Evolutionary conservation across 805 yeast genomes (phyloP).

Genomic region (Candida koratica): DNA sequence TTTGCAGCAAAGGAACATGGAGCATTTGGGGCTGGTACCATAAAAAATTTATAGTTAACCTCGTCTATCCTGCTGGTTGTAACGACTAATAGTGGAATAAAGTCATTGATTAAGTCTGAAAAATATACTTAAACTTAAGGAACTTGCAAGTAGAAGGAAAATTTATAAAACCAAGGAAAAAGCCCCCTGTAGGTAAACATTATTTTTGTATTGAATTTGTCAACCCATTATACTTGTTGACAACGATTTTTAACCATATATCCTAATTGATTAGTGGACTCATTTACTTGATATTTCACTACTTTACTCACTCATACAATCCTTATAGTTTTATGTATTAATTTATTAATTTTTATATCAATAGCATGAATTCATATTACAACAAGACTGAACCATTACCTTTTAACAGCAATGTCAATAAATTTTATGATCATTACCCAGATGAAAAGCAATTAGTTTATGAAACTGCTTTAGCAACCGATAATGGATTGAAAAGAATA

Average conservation of each 20-base stretch:
- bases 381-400: conserved; percentile 25
- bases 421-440: conserved; percentile 22
- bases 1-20: not conserved
- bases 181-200: too few relatives aligned
- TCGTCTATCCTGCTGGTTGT: conserved; percentile 3
- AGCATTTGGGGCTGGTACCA: too few relatives aligned
- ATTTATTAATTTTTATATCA: conserved; percentile 3
- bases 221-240: too few relatives aligned
- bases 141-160: not conserved
- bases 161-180: conserved; percentile 7
- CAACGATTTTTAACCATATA: too few relatives aligned
- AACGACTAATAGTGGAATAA: conserved; percentile 1
- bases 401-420: conserved; percentile 16
- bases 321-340: conserved; percentile 12
- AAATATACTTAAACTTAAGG: conserved; percentile 6
- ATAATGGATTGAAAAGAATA: conserved; percentile 14
- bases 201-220: too few relatives aligned
- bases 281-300: conserved; percentile 14
- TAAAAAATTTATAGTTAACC: too few relatives aligned
- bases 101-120: conserved; percentile 4
- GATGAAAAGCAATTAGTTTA: conserved; percentile 7
- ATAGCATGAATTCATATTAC: conserved; percentile 5
- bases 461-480: conserved; percentile 7
- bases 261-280: conserved; percentile 10
- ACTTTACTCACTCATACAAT: conserved; percentile 24